Evolutionary conservation across 192 early-diverging fungal species (phyloP).

Genomic region (Backusella parvicylindrica): DNA sequence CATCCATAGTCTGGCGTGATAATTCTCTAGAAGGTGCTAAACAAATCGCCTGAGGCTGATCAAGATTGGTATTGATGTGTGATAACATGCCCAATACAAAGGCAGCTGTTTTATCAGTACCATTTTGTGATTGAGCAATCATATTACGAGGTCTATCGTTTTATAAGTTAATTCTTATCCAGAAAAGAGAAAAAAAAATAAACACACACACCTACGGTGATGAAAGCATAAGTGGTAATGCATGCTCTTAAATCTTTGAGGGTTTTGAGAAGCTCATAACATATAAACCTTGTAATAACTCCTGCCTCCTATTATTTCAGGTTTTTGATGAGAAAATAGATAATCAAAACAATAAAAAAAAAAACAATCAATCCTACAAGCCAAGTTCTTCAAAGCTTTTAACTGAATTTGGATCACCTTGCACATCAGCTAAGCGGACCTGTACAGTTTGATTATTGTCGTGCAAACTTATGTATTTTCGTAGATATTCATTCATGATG

Average conservation of each 20-base stretch:
- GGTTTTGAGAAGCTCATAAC: conserved; percentile 90
- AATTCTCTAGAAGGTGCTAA: conserved; percentile 91
- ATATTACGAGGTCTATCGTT: conserved; percentile 79
- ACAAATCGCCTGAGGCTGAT: conserved; percentile 61
- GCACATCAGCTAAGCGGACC: conserved; percentile 44
- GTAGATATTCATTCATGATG: neutral
- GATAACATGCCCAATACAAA: conserved; percentile 91
- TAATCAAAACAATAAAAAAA: too few species aligned
- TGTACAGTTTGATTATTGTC: conserved; percentile 32
- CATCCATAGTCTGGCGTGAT: conserved; percentile 90
- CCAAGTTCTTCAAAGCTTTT: conserved; percentile 76
- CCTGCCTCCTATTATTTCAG: conserved; percentile 46
- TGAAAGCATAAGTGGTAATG: conserved; percentile 82
- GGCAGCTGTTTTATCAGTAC: conserved; percentile 93
- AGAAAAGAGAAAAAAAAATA: neutral
- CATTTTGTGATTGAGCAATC: conserved; percentile 97
- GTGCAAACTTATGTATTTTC: neutral
- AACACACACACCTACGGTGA: conserved; percentile 60
- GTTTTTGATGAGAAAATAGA: neutral
- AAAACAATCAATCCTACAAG: too few species aligned
- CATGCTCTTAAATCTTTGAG: conserved; percentile 93
- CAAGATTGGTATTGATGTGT: conserved; percentile 59
- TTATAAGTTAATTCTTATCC: too few species aligned
- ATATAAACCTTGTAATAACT: conserved; percentile 91
- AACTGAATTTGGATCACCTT: conserved; percentile 68